Evolutionary conservation across 805 yeast species (phyloP).

Genomic region (Barnettozyma wickerhamii): DNA sequence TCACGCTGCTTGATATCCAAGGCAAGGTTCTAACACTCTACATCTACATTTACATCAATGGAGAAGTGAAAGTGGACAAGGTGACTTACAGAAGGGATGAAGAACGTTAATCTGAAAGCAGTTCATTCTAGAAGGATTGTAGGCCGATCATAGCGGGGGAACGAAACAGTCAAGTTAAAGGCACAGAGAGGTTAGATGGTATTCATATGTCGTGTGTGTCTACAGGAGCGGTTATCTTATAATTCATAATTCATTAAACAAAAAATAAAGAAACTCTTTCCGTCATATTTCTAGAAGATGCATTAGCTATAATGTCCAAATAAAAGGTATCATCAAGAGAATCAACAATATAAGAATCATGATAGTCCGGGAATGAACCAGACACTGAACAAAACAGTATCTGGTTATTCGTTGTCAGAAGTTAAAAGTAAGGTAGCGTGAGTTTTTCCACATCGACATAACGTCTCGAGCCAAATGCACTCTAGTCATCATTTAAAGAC

Average conservation of each 20-base stretch:
- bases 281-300: conserved; percentile 8
- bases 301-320: conserved; percentile 7
- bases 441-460: conserved; percentile 95
- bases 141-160: no score
- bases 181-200: no score
- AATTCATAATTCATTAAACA: no score
- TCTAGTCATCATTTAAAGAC: conserved; percentile 38
- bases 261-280: not conserved
- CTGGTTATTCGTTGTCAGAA: conserved; percentile 41
- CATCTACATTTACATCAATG: conserved; percentile 75
- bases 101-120: conserved; percentile 2
- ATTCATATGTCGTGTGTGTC: no score
- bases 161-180: no score
- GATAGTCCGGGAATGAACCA: not conserved
- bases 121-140: no score
- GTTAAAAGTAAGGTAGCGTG: conserved; percentile 87
- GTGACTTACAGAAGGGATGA: conserved; percentile 58
- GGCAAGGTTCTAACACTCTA: conserved; percentile 74
- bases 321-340: not conserved
- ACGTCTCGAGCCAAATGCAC: conserved; percentile 99
- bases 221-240: no score
- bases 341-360: not conserved
- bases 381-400: not conserved
- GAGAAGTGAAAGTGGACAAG: conserved; percentile 89
- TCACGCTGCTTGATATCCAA: conserved; percentile 84